These are phyloP conservation scores for Backusella sp. DNA, from an alignment of 192 early-diverging fungal genomes.

Conservation along the genomic window DNA sequence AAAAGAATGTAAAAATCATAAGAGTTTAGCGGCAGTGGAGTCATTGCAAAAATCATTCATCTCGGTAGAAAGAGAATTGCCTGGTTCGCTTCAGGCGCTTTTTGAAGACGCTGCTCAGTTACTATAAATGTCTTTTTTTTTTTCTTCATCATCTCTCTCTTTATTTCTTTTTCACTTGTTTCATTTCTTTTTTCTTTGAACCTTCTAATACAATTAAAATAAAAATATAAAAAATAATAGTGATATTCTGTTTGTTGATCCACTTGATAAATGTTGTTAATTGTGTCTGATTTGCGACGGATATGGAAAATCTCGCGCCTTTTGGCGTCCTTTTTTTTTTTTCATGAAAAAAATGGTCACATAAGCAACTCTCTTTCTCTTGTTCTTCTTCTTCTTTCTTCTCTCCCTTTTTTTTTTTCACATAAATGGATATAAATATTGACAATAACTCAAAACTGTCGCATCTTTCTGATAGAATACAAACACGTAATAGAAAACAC, in stretches of 20 bases:
- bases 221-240: no score
- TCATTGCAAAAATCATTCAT: constrained; percentile 39
- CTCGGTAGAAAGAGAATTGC: constrained; percentile 40
- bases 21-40: constrained; percentile 42
- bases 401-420: no score
- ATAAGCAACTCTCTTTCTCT: no score
- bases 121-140: not conserved
- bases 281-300: no score
- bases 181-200: not conserved
- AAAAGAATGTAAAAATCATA: constrained; percentile 22
- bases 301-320: no score
- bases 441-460: not conserved
- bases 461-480: not conserved
- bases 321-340: no score
- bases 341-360: no score
- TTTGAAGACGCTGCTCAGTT: constrained; percentile 30
- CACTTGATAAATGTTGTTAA: no score
- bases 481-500: not conserved
- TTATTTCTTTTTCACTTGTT: not conserved
- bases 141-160: not conserved
- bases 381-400: no score
- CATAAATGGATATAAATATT: not conserved
- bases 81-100: constrained; percentile 39
- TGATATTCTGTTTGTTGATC: no score
- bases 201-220: no score